Base-by-base conservation (phyloP, 1,139 yeast genomes). In the Candida labiduridarum region DNA sequence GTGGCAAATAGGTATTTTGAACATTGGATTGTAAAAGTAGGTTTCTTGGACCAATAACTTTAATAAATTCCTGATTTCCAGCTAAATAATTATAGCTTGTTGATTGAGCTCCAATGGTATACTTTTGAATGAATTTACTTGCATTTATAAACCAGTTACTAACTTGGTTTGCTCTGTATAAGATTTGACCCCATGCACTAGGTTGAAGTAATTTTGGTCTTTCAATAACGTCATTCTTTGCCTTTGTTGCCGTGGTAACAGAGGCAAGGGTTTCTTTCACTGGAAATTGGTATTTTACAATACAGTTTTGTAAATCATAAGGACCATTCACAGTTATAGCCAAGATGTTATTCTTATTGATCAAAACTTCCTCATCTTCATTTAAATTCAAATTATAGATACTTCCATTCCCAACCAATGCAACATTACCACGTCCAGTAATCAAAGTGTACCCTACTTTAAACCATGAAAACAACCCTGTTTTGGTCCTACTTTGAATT, bases 351-450 rank as follows among this genome's bases (percentile, higher is more conserved):
- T 70, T 62, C 49, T 70, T 73, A 56, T 74, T 79, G 25, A 84
- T 70, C 44, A 82, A 62, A 16, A 83, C 64, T 47, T 79, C 79
- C 56, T 84, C 88, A 14, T 66, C 73, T 14, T 67, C 74, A 4
- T 61, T 68, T 25, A 84, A 63, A 34, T 68, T 70, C 33, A 83
- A 65, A 51, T 74, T 75, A 62, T 82, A 82, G 18, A 84, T 65
- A n/a, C 79, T 71, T 0, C 89, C 88, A 30, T 69, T 67, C 0
- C 87, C 88, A 14, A 74, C 77, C n/a, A 84, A 56, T 1, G 83
- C 84, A 1, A 74, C 74, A 49, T 74, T 77, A 0, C 89, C 89
- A 53, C 89, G 69, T 0, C 89, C 89, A 33, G 79, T 73, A 8
- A 83, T 57, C 39, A 80, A 67, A 0, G 75, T 67, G 57, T 75